phyloP scores from a whole-genome alignment of 805 yeast genomes.

The Wickerhamomyces chaumierensis region DNA sequence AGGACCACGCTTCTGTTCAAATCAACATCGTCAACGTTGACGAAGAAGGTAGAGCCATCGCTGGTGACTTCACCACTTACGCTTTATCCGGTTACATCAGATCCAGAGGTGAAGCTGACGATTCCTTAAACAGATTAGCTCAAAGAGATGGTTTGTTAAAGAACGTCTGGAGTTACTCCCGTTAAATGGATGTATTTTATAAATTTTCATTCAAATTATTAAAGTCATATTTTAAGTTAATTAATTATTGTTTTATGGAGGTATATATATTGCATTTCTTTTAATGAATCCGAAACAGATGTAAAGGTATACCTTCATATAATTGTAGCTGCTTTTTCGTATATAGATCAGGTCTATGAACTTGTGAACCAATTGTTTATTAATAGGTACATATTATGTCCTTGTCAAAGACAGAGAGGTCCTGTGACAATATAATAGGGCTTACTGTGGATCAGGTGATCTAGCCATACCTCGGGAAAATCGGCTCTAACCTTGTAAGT shows the following conservation, averaged over 20 bases:
- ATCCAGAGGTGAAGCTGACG: slow-evolving; percentile 99
- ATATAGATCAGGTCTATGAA: no score
- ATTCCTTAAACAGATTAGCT: slow-evolving; percentile 97
- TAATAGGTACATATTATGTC: no score
- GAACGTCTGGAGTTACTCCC: slow-evolving; percentile 93
- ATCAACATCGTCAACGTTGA: slow-evolving; percentile 98
- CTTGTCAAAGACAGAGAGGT: no score
- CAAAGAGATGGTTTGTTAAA: slow-evolving; percentile 96
- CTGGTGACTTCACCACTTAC: slow-evolving; percentile 86
- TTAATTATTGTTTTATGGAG: background rate
- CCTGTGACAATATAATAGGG: no score
- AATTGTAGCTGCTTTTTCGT: no score
- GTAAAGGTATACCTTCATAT: no score
- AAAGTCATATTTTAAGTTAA: background rate
- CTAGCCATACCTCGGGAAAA: no score
- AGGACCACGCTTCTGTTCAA: slow-evolving; percentile 99
- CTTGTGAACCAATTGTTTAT: no score
- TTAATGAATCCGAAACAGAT: background rate
- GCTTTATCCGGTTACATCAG: slow-evolving; percentile 96
- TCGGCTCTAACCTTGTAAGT: no score
- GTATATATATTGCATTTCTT: background rate
- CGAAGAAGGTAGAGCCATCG: slow-evolving; percentile 89
- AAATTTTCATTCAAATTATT: background rate
- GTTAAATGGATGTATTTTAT: slow-evolving; percentile 35
- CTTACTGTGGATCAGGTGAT: no score